phyloP scores from a whole-genome alignment of 176 grass and related monocot species.

The Musa acuminata region DNA sequence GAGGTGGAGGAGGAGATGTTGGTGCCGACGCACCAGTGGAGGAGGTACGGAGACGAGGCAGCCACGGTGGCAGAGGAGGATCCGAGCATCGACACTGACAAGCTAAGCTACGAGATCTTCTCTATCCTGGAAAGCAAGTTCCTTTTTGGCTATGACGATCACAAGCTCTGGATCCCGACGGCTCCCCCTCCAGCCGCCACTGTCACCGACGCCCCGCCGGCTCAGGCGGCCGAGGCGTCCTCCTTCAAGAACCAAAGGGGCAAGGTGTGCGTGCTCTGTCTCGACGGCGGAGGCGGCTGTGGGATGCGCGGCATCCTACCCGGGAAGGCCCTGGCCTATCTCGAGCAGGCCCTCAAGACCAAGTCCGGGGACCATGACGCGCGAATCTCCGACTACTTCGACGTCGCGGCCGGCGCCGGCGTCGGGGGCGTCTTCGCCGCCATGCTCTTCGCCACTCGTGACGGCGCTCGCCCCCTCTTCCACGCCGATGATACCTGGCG shows the following conservation, averaged over 20 bases:
- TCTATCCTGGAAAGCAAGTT: constrained; percentile 99
- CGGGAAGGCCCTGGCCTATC: constrained; percentile 65
- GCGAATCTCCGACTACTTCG: constrained; percentile 87
- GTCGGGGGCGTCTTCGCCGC: constrained; percentile 78
- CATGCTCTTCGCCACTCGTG: constrained; percentile 27
- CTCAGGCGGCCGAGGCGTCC: background rate
- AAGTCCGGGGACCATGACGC: constrained; percentile 57
- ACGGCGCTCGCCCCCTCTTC: constrained; percentile 21
- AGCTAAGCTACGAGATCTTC: constrained; percentile 99
- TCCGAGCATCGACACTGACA: constrained; percentile 50
- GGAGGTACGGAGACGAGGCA: constrained; percentile 15
- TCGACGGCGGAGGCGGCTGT: constrained; percentile 64
- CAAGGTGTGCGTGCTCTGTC: constrained; percentile 80
- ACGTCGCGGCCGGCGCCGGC: constrained; percentile 77
- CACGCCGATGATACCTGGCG: constrained; percentile 81
- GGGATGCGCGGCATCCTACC: constrained; percentile 53
- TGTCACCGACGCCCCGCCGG: constrained; percentile 2
- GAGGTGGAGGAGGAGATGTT: constrained; percentile 9
- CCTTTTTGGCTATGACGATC: constrained; percentile 87
- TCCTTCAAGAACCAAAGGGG: constrained; percentile 62
- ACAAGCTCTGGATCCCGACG: constrained; percentile 21
- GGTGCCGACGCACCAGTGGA: background rate
- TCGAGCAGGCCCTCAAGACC: constrained; percentile 59
- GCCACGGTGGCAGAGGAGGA: constrained; percentile 54
- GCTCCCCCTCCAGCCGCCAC: constrained; percentile 35